phyloP scores from a whole-genome alignment of 1,284 basidiomycete species.

The Naganishia sp. region DNA sequence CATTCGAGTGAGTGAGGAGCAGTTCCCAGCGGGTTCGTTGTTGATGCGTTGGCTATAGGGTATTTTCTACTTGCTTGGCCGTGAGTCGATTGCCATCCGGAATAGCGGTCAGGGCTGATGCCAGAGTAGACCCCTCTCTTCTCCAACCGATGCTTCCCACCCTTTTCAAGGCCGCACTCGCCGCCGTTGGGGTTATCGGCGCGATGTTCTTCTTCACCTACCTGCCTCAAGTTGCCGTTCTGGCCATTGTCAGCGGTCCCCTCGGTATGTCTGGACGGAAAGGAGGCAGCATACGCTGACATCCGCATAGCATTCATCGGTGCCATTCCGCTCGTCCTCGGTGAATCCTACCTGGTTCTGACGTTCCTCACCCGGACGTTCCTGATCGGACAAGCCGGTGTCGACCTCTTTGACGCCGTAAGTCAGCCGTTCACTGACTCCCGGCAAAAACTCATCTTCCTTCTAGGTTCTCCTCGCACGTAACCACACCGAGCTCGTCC shows the following conservation, averaged over 20 bases:
- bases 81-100: constrained; percentile 36
- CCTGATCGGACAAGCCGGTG: constrained; percentile 57
- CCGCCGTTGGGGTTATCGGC: constrained; percentile 54
- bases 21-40: too few species aligned
- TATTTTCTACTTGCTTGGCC: constrained; percentile 50
- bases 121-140: constrained; percentile 50
- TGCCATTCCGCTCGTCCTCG: constrained; percentile 56
- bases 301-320: constrained; percentile 49
- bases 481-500: constrained; percentile 52
- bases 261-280: constrained; percentile 48
- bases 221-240: constrained; percentile 67
- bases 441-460: background rate
- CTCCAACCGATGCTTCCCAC: constrained; percentile 51
- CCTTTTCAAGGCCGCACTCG: constrained; percentile 46
- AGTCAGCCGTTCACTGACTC: constrained; percentile 19
- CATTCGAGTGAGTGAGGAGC: constrained; percentile 44
- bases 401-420: constrained; percentile 56
- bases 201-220: constrained; percentile 66
- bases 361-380: constrained; percentile 58
- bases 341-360: constrained; percentile 56
- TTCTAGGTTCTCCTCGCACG: constrained; percentile 50
- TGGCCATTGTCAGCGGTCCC: constrained; percentile 65
- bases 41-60: constrained; percentile 40
- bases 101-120: background rate
- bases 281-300: too few species aligned